Evolutionary conservation across 106 monocot species (phyloP).

Genomic region (Dioscorea dumetorum): DNA sequence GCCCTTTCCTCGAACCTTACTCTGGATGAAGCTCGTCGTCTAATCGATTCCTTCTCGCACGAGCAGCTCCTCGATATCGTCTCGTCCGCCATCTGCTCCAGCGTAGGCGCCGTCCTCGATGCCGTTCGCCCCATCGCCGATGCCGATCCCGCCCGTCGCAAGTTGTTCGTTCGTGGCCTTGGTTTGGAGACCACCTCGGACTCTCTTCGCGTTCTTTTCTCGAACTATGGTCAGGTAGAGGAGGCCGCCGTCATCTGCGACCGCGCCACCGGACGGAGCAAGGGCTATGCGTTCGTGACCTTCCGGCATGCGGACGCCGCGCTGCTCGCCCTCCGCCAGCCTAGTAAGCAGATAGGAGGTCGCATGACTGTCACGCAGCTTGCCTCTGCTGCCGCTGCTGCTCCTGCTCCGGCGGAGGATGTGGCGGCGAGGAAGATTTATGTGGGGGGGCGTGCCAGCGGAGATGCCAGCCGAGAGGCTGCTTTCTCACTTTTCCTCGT

Average conservation of each 20-base stretch:
- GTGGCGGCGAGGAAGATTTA: conserved; percentile 63
- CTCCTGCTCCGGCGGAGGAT: conserved; percentile 15
- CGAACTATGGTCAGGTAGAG: conserved; percentile 17
- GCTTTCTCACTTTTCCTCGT: conserved; percentile 50
- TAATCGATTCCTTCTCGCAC: neutral
- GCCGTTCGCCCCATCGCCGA: conserved; percentile 12
- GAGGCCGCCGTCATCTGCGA: conserved; percentile 22
- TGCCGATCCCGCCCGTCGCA: conserved; percentile 15
- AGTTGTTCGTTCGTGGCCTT: conserved; percentile 32
- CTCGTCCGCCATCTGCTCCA: neutral
- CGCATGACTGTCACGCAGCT: conserved; percentile 31
- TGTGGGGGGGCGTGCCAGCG: conserved; percentile 65
- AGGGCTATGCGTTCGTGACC: conserved; percentile 37
- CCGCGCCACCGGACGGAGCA: conserved; percentile 18
- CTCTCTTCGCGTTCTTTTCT: conserved; percentile 11
- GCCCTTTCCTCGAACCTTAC: neutral
- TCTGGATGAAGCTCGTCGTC: neutral
- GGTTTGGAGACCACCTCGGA: conserved; percentile 24
- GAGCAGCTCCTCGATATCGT: conserved; percentile 9
- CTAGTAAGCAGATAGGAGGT: conserved; percentile 24
- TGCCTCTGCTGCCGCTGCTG: conserved; percentile 9
- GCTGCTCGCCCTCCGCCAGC: conserved; percentile 10
- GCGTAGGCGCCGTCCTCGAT: neutral
- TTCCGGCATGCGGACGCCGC: conserved; percentile 19
- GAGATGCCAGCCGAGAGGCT: conserved; percentile 78